Evolutionary conservation across 164 flowering plant species (phyloP), one percentile per base, ranked within the genome.

Genomic region (Nelumbo lutea): DNA sequence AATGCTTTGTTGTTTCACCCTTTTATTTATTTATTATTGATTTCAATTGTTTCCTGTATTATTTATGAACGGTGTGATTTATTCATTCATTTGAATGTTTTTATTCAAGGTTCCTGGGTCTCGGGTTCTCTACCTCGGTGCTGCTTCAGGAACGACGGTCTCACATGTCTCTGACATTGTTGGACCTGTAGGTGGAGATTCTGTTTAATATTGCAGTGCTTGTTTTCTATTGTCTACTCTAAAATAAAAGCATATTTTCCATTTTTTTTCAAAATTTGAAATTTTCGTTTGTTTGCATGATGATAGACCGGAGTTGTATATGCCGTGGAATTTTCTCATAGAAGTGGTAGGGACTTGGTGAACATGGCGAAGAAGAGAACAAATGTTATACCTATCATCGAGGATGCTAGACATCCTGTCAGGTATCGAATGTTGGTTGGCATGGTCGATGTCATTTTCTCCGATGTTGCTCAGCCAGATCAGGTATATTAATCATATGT

Each of bases 381-480:
- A 0, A 91, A 94, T 81, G 84, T 94, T 64, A 88, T 94, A 1
- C 98, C 98, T 14, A 90, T 92, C 59, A 92, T 88, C 73, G 96
- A 92, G 72, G 96, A 88, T 87, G 96, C 96, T 59, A 87, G 98
- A 59, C 98, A 96, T 80, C 99, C 99, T 4, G 84, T 94, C 42
- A 96, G 87, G 76, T 96, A 96, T 77, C 61, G 98, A 13, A 92
- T 96, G 98, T 79, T 96, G 45, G 96, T 93, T 69, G 88, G 95
- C 56, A 96, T 93, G 98, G 99, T 92, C 1, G 96, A 90, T 84
- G 94, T 88, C 5, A 87, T 88, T 40, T 90, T 90, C 73, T 88
- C 96, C 59, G 94, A 96, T 84, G 99, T 96, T 77, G 99, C 99
- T 52, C 99, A 96, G 72, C 99, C 99, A 41, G 98, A 96, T 75